Evolutionary conservation across 805 yeast genomes (phyloP).

Genomic region (Saturnispora silvae): DNA sequence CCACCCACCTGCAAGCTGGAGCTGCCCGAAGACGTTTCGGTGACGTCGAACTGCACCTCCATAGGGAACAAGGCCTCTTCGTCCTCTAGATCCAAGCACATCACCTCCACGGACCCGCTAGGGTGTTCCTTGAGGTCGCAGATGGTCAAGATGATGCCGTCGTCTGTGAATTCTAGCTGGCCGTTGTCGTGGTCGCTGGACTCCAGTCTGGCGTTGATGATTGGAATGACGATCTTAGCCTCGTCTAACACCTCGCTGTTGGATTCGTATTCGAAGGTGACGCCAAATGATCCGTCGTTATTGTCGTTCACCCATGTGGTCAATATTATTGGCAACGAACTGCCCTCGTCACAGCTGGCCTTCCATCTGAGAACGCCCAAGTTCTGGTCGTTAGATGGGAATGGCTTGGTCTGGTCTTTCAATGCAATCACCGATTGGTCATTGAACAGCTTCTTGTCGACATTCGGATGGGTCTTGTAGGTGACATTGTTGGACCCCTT

Average conservation of each 20-base stretch:
- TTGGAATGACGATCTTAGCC: conserved; percentile 54
- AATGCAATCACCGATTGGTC: conserved; percentile 50
- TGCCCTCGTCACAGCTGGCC: conserved; percentile 46
- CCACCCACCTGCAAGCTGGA: conserved; percentile 31
- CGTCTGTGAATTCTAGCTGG: conserved; percentile 48
- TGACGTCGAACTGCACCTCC: conserved; percentile 50
- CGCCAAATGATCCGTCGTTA: conserved; percentile 50
- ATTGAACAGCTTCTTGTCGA: conserved; percentile 66
- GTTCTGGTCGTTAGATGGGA: conserved; percentile 86
- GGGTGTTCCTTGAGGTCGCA: conserved; percentile 38
- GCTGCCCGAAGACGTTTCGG: conserved; percentile 16
- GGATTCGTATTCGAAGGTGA: conserved; percentile 84
- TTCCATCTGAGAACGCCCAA: conserved; percentile 90
- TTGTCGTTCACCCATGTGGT: conserved; percentile 75
- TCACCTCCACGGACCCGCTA: conserved; percentile 70
- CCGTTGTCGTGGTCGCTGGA: conserved; percentile 45
- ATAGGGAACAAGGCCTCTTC: conserved; percentile 90
- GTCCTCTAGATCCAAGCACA: conserved; percentile 51
- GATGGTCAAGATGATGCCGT: conserved; percentile 60
- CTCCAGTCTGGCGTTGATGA: conserved; percentile 43
- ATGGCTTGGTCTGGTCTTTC: conserved; percentile 67
- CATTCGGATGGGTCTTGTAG: conserved; percentile 93
- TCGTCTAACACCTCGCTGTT: conserved; percentile 41
- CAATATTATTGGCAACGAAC: conserved; percentile 52
- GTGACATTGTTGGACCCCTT: conserved; percentile 40